Evolutionary conservation across 805 yeast genomes (phyloP).

Genomic region (Vanderwaltozyma yarrowii): DNA sequence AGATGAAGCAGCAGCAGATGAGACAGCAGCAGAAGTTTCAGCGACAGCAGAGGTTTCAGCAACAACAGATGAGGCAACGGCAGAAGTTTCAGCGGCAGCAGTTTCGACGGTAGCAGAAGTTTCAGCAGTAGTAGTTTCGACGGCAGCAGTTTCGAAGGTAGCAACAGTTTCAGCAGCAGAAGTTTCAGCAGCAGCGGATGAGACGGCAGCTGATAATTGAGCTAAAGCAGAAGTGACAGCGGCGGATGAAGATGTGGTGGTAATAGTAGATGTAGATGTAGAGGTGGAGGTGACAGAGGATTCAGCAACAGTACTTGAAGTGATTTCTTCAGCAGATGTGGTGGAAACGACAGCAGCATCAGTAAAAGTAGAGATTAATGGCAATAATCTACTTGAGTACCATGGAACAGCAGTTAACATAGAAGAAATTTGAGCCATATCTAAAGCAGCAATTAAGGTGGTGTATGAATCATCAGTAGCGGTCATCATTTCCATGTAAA

Average conservation of each 20-base stretch:
- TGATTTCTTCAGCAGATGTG: conserved; percentile 1
- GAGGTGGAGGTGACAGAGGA: not conserved
- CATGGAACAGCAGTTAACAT: conserved; percentile 30
- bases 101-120: not conserved
- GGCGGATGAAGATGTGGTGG: not conserved
- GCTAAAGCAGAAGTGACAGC: not conserved
- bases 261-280: conserved; percentile 2
- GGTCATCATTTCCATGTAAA: conserved; percentile 7
- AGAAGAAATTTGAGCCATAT: conserved; percentile 18
- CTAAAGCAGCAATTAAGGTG: conserved; percentile 17
- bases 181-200: conserved; percentile 1
- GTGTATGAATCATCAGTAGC: conserved; percentile 25
- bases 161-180: conserved; percentile 4
- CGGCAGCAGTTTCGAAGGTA: too few species aligned
- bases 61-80: conserved; percentile 7
- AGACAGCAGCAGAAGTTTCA: not conserved
- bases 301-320: conserved; percentile 3
- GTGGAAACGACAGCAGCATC: conserved; percentile 2
- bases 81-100: conserved; percentile 8
- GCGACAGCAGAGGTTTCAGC: not conserved
- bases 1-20: not conserved
- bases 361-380: conserved; percentile 6
- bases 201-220: conserved; percentile 1
- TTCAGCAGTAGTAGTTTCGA: not conserved
- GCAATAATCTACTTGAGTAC: conserved; percentile 25